Conservation (phyloP, 2,329 filamentous ascomycete genomes). For the Ceratocystis cacaofunesta region DNA sequence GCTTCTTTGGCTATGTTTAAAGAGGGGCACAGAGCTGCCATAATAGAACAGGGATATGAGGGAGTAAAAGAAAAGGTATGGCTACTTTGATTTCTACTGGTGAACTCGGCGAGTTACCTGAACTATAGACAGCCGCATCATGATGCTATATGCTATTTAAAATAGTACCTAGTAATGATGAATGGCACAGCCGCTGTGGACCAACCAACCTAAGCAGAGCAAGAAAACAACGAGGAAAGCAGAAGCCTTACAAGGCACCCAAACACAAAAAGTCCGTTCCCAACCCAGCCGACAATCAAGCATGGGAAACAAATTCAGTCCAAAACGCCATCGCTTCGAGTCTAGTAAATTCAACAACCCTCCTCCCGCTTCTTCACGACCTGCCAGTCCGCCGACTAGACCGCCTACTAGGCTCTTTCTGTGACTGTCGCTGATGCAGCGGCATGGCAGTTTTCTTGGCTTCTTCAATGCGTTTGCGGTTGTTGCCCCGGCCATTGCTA, state of each 20-base stretch:
- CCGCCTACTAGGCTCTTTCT: conserved; percentile 12
- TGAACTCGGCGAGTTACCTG: background rate
- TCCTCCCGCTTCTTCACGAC: background rate
- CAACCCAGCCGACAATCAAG: background rate
- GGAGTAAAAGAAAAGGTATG: background rate
- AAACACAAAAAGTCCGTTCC: background rate
- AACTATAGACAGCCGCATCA: background rate
- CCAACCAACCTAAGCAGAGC: no score
- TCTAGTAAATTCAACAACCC: background rate
- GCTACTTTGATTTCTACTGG: background rate
- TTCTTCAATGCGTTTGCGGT: conserved; percentile 15
- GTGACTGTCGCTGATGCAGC: conserved; percentile 13
- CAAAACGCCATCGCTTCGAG: background rate
- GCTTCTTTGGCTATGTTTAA: conserved; percentile 6
- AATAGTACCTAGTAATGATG: background rate
- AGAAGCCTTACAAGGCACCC: background rate
- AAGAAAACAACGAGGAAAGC: background rate
- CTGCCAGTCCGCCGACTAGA: conserved; percentile 4
- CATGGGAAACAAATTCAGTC: conserved; percentile 4
- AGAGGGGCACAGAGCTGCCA: background rate
- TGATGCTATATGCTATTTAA: background rate
- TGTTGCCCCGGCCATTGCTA: background rate
- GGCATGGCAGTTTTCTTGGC: conserved; percentile 17
- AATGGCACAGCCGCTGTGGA: background rate
- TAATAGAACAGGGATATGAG: background rate